Conservation (phyloP, 1,139 yeast species). For the Geotrichum fermentans region DNA sequence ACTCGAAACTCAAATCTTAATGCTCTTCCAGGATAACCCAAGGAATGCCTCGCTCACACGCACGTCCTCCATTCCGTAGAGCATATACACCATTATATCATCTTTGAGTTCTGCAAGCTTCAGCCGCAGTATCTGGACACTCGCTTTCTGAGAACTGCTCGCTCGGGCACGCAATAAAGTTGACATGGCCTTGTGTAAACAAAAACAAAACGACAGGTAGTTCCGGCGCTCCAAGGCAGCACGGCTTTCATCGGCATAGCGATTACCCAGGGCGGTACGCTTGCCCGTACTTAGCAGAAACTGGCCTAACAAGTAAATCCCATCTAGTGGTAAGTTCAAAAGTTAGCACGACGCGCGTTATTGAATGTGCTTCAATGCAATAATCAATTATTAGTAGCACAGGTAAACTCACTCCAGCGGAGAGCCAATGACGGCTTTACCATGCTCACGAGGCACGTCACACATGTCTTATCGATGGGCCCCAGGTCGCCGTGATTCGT, state of each 20-base stretch:
- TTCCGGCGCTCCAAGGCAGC: background rate
- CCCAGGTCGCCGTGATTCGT: background rate
- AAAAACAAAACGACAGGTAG: conserved; percentile 2
- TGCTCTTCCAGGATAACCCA: background rate
- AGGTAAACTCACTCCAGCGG: background rate
- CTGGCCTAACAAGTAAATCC: background rate
- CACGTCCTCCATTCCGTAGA: conserved; percentile 4
- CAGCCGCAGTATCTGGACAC: background rate
- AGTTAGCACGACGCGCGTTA: too few relatives aligned
- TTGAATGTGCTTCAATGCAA: background rate
- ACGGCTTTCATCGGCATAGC: background rate
- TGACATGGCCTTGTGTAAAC: background rate
- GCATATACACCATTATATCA: conserved; percentile 1
- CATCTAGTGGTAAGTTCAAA: background rate
- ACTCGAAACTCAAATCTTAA: too few relatives aligned
- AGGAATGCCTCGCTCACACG: conserved; percentile 2
- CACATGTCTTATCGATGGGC: background rate
- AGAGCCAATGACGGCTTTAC: background rate
- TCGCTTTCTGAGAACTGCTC: background rate
- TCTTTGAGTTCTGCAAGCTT: background rate
- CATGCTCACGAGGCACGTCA: background rate
- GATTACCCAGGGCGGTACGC: background rate
- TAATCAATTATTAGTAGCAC: background rate
- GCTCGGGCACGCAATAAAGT: background rate
- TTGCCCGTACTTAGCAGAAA: conserved; percentile 1